phyloP scores from a whole-genome alignment of 495 filamentous ascomycete species.

The Xylaria castorea region DNA sequence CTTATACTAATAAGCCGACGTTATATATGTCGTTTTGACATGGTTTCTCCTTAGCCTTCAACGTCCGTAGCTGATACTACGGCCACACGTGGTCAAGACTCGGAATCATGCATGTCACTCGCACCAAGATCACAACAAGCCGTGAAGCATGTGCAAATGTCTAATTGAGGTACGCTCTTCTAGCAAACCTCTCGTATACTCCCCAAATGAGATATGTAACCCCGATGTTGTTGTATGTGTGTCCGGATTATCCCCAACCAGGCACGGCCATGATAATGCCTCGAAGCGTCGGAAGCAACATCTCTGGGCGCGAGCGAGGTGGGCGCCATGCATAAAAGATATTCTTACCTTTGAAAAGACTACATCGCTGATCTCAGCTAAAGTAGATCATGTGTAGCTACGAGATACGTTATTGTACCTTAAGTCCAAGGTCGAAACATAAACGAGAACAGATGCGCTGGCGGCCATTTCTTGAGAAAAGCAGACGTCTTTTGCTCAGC shows the following conservation, averaged over 20 bases:
- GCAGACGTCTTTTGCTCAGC: constrained; percentile 15
- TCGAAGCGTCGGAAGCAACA: not conserved
- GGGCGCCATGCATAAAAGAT: constrained; percentile 18
- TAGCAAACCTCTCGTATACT: constrained; percentile 27
- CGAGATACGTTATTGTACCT: constrained; percentile 16
- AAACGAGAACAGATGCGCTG: constrained; percentile 14
- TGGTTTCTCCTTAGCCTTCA: not conserved
- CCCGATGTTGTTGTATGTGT: constrained; percentile 22
- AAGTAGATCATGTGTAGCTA: not conserved
- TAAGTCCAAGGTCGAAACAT: constrained; percentile 18
- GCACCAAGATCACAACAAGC: constrained; percentile 17
- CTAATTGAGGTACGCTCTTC: constrained; percentile 29
- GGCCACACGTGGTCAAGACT: not conserved
- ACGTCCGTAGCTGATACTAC: not conserved
- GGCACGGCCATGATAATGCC: constrained; percentile 17
- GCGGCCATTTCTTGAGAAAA: constrained; percentile 16
- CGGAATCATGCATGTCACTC: constrained; percentile 18
- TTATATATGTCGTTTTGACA: not conserved
- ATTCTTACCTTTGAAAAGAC: constrained; percentile 23
- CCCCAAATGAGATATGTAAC: constrained; percentile 12
- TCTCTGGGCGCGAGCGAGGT: constrained; percentile 13
- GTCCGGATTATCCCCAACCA: constrained; percentile 17
- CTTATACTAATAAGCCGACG: not conserved
- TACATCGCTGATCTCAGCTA: constrained; percentile 20
- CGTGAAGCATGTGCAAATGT: constrained; percentile 26